Evolutionary conservation across 768 basidiomycete genomes (phyloP).

Genomic region (Leccinum truebloodii): DNA sequence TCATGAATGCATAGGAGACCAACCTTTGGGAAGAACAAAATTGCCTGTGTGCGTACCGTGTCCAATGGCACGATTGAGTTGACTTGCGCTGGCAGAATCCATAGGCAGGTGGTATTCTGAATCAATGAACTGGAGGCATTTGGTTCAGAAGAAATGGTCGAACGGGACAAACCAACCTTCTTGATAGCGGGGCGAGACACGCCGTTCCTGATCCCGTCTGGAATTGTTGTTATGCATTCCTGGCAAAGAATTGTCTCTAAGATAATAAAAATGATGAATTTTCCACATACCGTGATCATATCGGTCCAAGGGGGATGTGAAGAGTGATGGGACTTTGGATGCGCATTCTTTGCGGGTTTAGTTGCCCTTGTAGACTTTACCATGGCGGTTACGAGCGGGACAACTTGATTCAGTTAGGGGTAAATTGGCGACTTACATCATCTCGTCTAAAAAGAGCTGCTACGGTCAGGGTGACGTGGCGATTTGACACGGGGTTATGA

Average conservation of each 20-base stretch:
- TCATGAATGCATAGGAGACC: background rate
- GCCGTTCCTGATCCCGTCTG: constrained; percentile 66
- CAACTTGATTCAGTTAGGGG: constrained; percentile 7
- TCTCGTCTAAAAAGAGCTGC: background rate
- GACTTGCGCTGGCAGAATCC: constrained; percentile 41
- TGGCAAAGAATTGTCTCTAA: constrained; percentile 26
- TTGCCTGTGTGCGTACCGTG: constrained; percentile 50
- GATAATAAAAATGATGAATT: background rate
- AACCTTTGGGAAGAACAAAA: constrained; percentile 61
- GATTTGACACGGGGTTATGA: background rate
- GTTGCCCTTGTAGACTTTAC: constrained; percentile 11
- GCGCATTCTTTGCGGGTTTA: constrained; percentile 6
- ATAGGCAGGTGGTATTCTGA: constrained; percentile 55
- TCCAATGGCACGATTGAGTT: constrained; percentile 56
- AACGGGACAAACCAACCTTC: constrained; percentile 49
- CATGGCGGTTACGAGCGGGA: background rate
- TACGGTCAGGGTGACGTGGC: background rate
- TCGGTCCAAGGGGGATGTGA: constrained; percentile 54
- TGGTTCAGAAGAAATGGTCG: background rate
- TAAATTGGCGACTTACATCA: background rate
- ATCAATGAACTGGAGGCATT: constrained; percentile 46
- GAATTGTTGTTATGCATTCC: constrained; percentile 72
- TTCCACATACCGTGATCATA: constrained; percentile 42
- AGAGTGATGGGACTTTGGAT: constrained; percentile 37
- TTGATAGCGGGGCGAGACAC: constrained; percentile 81